Percentiles rank a stretch among this genome's conserved stretches.
Evolutionary conservation across 2,329 filamentous ascomycete species (phyloP).

Genomic region (Penicillium paneum): DNA sequence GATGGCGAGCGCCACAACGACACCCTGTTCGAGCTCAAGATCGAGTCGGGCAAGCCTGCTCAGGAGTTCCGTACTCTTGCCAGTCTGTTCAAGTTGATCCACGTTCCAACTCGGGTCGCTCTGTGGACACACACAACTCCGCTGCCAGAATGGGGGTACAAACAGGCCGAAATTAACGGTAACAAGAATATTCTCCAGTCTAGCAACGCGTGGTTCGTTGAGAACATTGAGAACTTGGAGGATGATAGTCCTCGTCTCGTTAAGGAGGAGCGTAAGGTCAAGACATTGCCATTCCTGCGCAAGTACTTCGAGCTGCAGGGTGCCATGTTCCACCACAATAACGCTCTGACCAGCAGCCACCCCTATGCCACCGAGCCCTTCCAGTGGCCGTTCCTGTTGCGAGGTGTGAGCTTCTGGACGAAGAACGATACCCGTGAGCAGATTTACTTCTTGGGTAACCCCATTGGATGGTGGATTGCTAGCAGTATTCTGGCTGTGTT

Average conservation of each 20-base stretch:
- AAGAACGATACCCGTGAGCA: constrained; percentile 91
- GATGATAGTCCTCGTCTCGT: constrained; percentile 68
- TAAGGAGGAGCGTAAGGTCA: constrained; percentile 75
- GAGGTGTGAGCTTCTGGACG: constrained; percentile 99
- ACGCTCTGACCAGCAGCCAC: constrained; percentile 92
- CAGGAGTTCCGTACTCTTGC: constrained; percentile 88
- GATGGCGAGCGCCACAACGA: constrained; percentile 75
- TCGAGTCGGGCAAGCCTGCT: constrained; percentile 76
- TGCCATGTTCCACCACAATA: constrained; percentile 99
- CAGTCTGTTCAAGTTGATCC: constrained; percentile 92
- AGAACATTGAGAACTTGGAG: constrained; percentile 80
- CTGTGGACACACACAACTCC: constrained; percentile 98
- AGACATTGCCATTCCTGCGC: constrained; percentile 78
- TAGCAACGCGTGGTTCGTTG: constrained; percentile 92
- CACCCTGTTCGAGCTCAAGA: constrained; percentile 85
- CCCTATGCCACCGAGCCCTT: constrained; percentile 93
- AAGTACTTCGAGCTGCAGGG: constrained; percentile 97
- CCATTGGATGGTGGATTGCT: constrained; percentile 93
- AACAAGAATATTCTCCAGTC: constrained; percentile 91
- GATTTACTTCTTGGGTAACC: constrained; percentile 98
- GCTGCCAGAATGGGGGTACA: constrained; percentile 95
- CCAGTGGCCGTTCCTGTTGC: constrained; percentile 95
- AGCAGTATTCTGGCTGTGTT: constrained; percentile 91
- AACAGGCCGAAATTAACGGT: constrained; percentile 98
- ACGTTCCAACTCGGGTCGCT: constrained; percentile 90